phyloP scores from a whole-genome alignment of 2,329 filamentous ascomycete species.

The Plectosphaerella plurivora region DNA sequence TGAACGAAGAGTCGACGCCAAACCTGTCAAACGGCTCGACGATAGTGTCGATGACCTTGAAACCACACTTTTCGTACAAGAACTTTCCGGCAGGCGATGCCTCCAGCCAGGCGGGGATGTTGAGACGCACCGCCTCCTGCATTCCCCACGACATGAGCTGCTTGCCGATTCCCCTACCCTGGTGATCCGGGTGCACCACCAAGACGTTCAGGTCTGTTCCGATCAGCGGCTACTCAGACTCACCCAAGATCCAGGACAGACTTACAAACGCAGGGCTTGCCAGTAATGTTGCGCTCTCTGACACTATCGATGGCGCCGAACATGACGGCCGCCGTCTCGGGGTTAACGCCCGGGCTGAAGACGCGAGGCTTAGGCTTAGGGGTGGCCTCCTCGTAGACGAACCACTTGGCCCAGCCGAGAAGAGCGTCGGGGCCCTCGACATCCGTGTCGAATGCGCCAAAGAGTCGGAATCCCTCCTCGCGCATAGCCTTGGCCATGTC shows the following conservation, averaged over 20 bases:
- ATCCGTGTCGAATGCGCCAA: constrained; percentile 10
- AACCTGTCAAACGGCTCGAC: constrained; percentile 6
- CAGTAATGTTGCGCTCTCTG: constrained; percentile 22
- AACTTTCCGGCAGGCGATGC: constrained; percentile 23
- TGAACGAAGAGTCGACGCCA: constrained; percentile 3
- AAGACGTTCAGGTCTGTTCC: constrained; percentile 29
- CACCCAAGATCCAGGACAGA: constrained; percentile 1
- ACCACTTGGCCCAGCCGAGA: constrained; percentile 31
- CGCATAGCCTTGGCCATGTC: constrained; percentile 13
- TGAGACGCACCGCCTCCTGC: constrained; percentile 29
- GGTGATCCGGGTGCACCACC: constrained; percentile 30
- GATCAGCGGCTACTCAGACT: neutral
- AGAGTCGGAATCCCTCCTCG: constrained; percentile 8
- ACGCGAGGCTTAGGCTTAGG: constrained; percentile 15
- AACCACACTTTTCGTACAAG: constrained; percentile 30
- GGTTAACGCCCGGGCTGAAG: constrained; percentile 23
- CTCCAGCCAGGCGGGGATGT: constrained; percentile 30
- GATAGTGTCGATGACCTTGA: constrained; percentile 19
- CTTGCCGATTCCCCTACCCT: constrained; percentile 27
- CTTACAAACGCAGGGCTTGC: constrained; percentile 30
- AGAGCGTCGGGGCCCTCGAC: constrained; percentile 17
- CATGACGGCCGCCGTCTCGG: constrained; percentile 26
- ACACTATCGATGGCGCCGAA: constrained; percentile 23
- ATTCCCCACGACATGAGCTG: constrained; percentile 28
- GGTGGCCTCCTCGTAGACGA: constrained; percentile 21